Evolutionary conservation across 805 yeast genomes (phyloP), one percentile per base, ranked within the genome.

Genomic region (Diddensiella transvaalensis): DNA sequence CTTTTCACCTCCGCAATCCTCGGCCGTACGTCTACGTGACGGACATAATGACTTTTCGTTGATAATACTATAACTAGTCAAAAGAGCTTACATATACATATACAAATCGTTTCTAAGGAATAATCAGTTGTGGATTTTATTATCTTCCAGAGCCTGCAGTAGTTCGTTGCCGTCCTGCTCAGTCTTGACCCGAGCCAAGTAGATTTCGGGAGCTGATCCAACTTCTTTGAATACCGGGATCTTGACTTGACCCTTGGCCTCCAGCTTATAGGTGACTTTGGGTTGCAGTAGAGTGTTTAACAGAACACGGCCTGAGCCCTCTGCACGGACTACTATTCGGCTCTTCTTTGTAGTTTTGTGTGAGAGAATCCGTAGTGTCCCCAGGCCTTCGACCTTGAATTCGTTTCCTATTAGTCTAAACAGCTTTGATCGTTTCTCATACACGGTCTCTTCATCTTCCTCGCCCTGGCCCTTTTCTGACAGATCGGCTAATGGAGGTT

Each of bases 271-370:
- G 1, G 70, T 71, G 50, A 87, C 69, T 44, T 77, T 78, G 46
- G 75, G 75, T 6, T 77, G 70, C 8, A 89, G 65, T n/a, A 73
- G 67, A 11, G 81, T 71, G 63, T 91, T 91, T 51, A 91, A 67
- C 40, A 91, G 65, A 13, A 89, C 82, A 57, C 95, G 78, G 35
- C 85, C 83, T 35, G 88, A 82, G 23, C 96, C 96, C 48, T 90
- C 98, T 0, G 96, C 87, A 60, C 98, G 80, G 18, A 91, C 76
- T 32, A 91, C 69, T 11, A 87, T 68, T 63, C 98, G 79, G 2
- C 82, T 63, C 61, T 87, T 87, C 19, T 72, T 69, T 6, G 84
- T 81, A 1, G 70, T 74, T 44, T 75, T 75, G 58, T 83, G 75
- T 49, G 76, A 79, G 47, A 91, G 70, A 10, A 91, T 72, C 59